A percentile compares a stretch with the other conserved stretches of the same genome.
phyloP scores from a whole-genome alignment of 257 asterid species.

The Jaltomata sinuosa region DNA sequence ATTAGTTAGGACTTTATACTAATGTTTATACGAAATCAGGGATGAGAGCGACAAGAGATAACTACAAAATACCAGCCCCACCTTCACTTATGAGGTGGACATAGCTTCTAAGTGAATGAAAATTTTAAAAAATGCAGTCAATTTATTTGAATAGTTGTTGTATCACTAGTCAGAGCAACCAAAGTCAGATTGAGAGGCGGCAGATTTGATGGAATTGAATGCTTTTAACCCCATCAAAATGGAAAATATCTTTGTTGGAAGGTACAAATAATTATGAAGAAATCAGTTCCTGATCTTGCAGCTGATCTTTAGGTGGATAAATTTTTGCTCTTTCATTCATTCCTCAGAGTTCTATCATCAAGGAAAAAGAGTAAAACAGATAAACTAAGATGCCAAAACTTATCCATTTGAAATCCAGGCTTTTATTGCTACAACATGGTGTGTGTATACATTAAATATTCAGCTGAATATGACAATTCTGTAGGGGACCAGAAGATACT shows the following conservation, averaged over 20 bases:
- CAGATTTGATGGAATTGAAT: neutral
- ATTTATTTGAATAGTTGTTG: neutral
- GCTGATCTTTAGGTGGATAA: neutral
- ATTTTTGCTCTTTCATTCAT: neutral
- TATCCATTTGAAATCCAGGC: constrained; percentile 16
- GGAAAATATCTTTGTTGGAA: neutral
- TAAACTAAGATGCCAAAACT: constrained; percentile 1
- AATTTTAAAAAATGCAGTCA: neutral
- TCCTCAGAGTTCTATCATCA: neutral
- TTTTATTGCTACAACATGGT: constrained; percentile 23
- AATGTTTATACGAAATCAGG: neutral
- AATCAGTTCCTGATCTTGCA: neutral
- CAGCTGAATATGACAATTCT: constrained; percentile 23
- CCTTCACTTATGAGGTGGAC: neutral
- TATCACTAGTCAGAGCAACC: neutral
- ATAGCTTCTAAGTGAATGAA: neutral
- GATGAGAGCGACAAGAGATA: neutral
- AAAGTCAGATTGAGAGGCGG: neutral
- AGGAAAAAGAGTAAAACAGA: neutral
- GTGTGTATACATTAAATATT: constrained; percentile 22
- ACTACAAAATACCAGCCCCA: neutral
- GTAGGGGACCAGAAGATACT: constrained; percentile 23
- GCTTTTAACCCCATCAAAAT: neutral
- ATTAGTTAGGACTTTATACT: neutral
- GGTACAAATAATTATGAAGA: neutral